Percentiles rank a stretch among this genome's conserved stretches.
Conservation (phyloP, 176 grass and related monocot species). For the Alopecurus myosuroides region DNA sequence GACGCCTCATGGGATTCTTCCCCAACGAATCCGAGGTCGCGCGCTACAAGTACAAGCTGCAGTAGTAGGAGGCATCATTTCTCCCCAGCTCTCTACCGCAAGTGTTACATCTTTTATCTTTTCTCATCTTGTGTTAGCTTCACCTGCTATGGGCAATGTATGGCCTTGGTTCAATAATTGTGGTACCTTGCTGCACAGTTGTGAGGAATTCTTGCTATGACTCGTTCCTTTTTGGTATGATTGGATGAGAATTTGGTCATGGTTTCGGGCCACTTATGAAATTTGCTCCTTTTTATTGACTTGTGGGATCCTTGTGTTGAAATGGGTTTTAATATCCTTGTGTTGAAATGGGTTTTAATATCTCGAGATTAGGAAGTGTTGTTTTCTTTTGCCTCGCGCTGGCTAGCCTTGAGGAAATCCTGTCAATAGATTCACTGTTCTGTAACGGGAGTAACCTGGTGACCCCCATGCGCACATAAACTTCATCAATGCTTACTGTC, state of each 20-base stretch:
- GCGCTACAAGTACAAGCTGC: slow-evolving; percentile 53
- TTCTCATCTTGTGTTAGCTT: slow-evolving; percentile 27
- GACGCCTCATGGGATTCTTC: slow-evolving; percentile 96
- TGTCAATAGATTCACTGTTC: background rate
- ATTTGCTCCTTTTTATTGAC: background rate
- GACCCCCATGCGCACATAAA: background rate
- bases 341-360: too few species aligned
- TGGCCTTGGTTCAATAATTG: slow-evolving; percentile 35
- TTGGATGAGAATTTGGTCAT: background rate
- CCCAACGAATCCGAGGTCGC: slow-evolving; percentile 86
- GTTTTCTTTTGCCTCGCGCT: background rate
- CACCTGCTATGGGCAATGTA: slow-evolving; percentile 20
- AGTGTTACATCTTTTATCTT: slow-evolving; percentile 6
- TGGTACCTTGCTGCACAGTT: slow-evolving; percentile 23
- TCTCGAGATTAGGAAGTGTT: background rate
- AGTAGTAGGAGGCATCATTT: slow-evolving; percentile 1
- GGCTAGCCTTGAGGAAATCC: background rate
- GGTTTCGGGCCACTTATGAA: background rate
- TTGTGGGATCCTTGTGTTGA: background rate
- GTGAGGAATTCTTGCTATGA: slow-evolving; percentile 27
- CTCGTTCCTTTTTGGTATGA: slow-evolving; percentile 20
- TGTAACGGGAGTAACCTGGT: background rate
- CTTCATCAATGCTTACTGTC: background rate
- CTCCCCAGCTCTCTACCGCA: background rate
- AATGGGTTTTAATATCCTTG: too few species aligned